Evolutionary conservation across 495 filamentous ascomycete genomes (phyloP), one percentile per base, ranked within the genome.

Genomic region (Poronia punctata): DNA sequence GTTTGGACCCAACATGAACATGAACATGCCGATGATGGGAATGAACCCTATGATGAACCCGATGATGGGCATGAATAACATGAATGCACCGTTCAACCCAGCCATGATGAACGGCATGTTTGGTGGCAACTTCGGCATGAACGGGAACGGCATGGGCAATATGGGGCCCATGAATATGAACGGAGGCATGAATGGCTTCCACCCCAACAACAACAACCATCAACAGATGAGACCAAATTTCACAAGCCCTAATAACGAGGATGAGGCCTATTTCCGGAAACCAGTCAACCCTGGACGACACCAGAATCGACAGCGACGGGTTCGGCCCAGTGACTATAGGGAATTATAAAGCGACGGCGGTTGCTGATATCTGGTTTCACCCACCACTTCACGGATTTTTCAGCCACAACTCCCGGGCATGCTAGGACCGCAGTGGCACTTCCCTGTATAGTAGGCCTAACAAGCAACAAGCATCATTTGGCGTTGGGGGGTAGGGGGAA

Each of bases 211-310:
- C 32, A 72, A 74, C 29, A 51, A 56, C 9, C 59, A 69, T 30
- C 58, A 60, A 30, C 53, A 50, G 14, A 41, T 66, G 60, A 63
- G 16, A 83, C 84, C 52, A 79, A 92, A 60, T 83, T 92, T 64
- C 74, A 81, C n/a, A 75, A 51, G 49, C 4, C 55, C 55, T 0
- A 59, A 79, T 37, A 85, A 86, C 41, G 87, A 94, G 47, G 89
- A 94, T 45, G 84, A 86, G 35, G 84, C 92, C 14, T 98, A 98
- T 62, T 92, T 97, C 62, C 80, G 92, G 15, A 89, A 94, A 56
- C 92, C 92, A 2, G 85, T 97, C 37, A 98, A 98, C 56, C 92
- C 88, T 8, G 88, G 95, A 55, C 80, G 92, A 40, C 84, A 93
- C 54, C 83, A 87, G 61, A 82, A 84, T 40, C 69, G 83, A 38